Evolutionary conservation across 2,329 filamentous ascomycete genomes (phyloP).

Genomic region (Colletotrichum sp.): DNA sequence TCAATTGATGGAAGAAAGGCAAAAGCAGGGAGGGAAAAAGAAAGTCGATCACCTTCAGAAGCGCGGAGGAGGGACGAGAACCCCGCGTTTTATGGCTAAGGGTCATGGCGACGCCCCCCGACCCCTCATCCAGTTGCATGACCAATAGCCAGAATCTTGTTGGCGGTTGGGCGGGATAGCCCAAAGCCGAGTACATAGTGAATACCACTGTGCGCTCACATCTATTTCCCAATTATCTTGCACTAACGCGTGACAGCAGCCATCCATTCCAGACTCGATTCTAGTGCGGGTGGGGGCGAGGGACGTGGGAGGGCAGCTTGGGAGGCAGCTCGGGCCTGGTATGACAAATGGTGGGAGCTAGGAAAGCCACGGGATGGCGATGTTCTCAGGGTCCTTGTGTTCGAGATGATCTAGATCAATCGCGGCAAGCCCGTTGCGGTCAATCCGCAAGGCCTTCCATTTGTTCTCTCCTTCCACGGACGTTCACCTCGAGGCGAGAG

Average conservation of each 20-base stretch:
- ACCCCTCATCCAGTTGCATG: conserved; percentile 15
- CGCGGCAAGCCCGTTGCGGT: background rate
- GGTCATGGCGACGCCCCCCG: background rate
- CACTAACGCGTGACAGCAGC: conserved; percentile 10
- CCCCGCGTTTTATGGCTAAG: conserved; percentile 17
- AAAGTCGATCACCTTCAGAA: background rate
- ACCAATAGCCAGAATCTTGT: conserved; percentile 17
- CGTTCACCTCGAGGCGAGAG: background rate
- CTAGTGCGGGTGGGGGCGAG: background rate
- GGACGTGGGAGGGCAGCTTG: background rate
- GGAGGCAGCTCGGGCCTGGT: background rate
- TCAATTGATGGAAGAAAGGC: background rate
- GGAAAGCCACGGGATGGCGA: background rate
- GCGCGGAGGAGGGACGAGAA: background rate
- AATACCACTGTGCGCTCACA: conserved; percentile 4
- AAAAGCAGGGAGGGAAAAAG: background rate
- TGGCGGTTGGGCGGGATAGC: background rate
- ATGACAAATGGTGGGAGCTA: background rate
- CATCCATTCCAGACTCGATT: background rate
- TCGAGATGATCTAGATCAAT: background rate
- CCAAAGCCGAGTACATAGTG: conserved; percentile 5
- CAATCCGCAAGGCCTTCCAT: background rate
- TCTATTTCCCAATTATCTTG: background rate
- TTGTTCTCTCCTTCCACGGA: background rate
- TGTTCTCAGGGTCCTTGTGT: background rate